Evolutionary conservation across 352 stramenopile species (phyloP), one percentile per base, ranked within the genome.

Genomic region (Globisporangium camurandrum): DNA sequence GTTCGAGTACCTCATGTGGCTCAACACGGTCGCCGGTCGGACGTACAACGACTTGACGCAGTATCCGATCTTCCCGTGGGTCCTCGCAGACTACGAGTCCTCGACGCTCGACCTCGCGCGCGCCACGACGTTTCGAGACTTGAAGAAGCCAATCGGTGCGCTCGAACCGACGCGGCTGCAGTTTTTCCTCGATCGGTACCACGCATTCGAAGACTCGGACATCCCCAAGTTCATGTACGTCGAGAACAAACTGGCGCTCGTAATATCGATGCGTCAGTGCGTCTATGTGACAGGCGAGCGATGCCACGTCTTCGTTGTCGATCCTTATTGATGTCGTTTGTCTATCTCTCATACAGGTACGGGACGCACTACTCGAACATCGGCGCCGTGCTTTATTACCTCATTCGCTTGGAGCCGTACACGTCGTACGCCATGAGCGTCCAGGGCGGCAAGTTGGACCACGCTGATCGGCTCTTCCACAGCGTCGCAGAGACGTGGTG

Each of bases 401-500:
- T 99, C 24, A 91, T 99, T 66, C 89, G 97, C 9, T 62, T 99
- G n/a, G 96, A 99, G 66, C 97, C 97, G 11, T 99, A 98, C 69
- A 98, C 94, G 4, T 84, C 93, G 23, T 86, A 98, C 43, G 88
- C 93, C 8, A 44, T 98, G 39, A 87, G 78, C 40, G 70, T 99
- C 1, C 97, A 99, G 75, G 96, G 92, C 46, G 97, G 97, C 10
- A 93, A 92, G 28, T 96, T 97, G 50, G 93, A 98, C 53, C 87
- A 95, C 44, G 75, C 92, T 4, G 93, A 98, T 33, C 85, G 94
- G 4, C 67, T 97, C 31, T 98, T 98, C 62, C 75, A 96, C 54
- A 95, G 75, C 12, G 62, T 98, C 22, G 65, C 75, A 0, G 84
- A 96, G 56, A 90, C 93, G 0, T 98, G 91, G 87, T 61, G 66